Evolutionary conservation across 306 rosid species (phyloP).

Genomic region (Malus sieversii): DNA sequence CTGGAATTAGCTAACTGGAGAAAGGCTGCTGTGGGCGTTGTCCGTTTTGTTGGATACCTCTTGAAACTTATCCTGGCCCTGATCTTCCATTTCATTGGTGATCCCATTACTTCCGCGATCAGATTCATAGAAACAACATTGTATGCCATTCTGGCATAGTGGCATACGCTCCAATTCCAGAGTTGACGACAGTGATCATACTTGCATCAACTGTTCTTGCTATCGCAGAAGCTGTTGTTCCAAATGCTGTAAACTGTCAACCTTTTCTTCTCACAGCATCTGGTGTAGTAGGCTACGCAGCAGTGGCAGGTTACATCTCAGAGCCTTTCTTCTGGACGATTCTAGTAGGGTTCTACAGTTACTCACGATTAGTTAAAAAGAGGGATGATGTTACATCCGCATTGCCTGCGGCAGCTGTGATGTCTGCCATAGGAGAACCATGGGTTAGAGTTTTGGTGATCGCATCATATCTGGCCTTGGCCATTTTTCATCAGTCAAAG

Average conservation of each 20-base stretch:
- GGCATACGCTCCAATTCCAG: constrained; percentile 64
- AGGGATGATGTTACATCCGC: constrained; percentile 70
- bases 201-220: constrained; percentile 67
- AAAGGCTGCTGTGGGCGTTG: constrained; percentile 36
- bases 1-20: constrained; percentile 84
- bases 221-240: constrained; percentile 65
- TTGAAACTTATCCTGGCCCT: constrained; percentile 50
- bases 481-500: constrained; percentile 52
- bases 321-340: constrained; percentile 94
- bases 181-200: constrained; percentile 43
- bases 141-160: constrained; percentile 57
- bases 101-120: constrained; percentile 61
- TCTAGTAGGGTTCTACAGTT: constrained; percentile 48
- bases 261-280: constrained; percentile 64
- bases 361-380: constrained; percentile 53
- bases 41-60: constrained; percentile 46
- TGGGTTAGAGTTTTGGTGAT: constrained; percentile 76
- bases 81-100: constrained; percentile 59
- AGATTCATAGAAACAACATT: constrained; percentile 49
- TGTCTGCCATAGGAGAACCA: constrained; percentile 87
- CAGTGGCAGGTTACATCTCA: constrained; percentile 59
- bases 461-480: constrained; percentile 47
- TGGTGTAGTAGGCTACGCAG: constrained; percentile 74
- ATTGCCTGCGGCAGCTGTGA: constrained; percentile 69
- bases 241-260: constrained; percentile 54